A percentile compares a stretch with the other conserved stretches of the same genome.
phyloP scores from a whole-genome alignment of 352 stramenopile species.

The Elongisporangium undulatum region DNA sequence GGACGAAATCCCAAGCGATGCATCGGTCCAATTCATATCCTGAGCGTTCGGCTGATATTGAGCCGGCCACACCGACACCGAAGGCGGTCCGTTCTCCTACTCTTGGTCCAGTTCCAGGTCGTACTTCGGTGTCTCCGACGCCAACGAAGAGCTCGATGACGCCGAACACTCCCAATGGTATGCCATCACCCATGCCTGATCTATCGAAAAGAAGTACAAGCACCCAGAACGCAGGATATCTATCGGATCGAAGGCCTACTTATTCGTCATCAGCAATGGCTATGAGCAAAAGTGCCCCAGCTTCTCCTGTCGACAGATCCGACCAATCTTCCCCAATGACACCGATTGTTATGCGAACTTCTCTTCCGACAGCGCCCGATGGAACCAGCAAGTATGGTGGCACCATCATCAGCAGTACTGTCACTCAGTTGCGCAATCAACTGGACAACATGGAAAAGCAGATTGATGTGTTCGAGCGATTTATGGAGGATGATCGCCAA shows the following conservation, averaged over 20 bases:
- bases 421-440: slow-evolving; percentile 73
- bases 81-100: slow-evolving; percentile 19
- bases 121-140: background rate
- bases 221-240: background rate
- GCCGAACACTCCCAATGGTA: background rate
- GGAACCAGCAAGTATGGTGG: slow-evolving; percentile 24
- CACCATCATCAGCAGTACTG: slow-evolving; percentile 64
- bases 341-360: slow-evolving; percentile 2
- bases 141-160: background rate
- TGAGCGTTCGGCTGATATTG: slow-evolving; percentile 5
- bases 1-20: slow-evolving; percentile 73
- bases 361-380: slow-evolving; percentile 8
- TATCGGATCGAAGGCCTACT: background rate
- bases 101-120: slow-evolving; percentile 9
- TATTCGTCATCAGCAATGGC: background rate
- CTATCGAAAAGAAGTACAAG: background rate
- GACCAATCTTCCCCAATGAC: slow-evolving; percentile 21
- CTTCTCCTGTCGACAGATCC: slow-evolving; percentile 44
- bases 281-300: slow-evolving; percentile 46
- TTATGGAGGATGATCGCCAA: slow-evolving; percentile 86
- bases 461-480: slow-evolving; percentile 85
- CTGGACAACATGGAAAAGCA: slow-evolving; percentile 88
- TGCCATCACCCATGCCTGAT: background rate
- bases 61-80: slow-evolving; percentile 7
- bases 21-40: slow-evolving; percentile 43